Evolutionary conservation across 257 asterid species (phyloP).

Genomic region (Primulina eburnea): DNA sequence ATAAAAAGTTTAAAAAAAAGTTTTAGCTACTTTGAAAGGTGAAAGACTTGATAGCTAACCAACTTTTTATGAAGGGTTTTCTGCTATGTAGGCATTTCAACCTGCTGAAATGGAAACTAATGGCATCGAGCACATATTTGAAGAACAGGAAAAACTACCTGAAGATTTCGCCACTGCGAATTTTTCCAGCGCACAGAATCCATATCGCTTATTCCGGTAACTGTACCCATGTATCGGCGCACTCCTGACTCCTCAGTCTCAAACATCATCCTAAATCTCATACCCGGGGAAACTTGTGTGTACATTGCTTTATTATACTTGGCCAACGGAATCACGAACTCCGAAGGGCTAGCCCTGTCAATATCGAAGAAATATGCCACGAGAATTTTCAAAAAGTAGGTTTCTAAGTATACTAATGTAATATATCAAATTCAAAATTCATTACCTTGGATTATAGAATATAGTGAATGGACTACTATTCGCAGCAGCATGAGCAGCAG

Average conservation of each 20-base stretch:
- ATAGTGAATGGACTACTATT: slow-evolving; percentile 87
- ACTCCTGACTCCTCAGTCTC: slow-evolving; percentile 96
- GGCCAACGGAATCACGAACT: slow-evolving; percentile 91
- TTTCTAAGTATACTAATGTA: not conserved
- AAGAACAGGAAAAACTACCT: slow-evolving; percentile 40
- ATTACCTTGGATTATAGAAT: slow-evolving; percentile 88
- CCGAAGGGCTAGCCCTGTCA: slow-evolving; percentile 91
- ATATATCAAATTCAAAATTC: not conserved
- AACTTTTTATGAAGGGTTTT: too few relatives aligned
- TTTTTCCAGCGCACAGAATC: slow-evolving; percentile 84
- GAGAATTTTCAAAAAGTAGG: not conserved
- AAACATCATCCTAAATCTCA: slow-evolving; percentile 98
- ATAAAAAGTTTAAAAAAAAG: too few relatives aligned
- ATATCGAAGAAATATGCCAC: not conserved
- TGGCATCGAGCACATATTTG: not conserved
- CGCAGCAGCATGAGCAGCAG: slow-evolving; percentile 99
- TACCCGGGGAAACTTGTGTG: slow-evolving; percentile 79
- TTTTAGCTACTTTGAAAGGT: too few relatives aligned
- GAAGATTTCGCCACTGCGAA: slow-evolving; percentile 98
- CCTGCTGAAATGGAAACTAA: slow-evolving; percentile 10
- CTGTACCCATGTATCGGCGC: slow-evolving; percentile 94
- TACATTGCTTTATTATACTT: slow-evolving; percentile 88
- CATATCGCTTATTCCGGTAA: slow-evolving; percentile 71
- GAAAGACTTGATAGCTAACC: too few relatives aligned
- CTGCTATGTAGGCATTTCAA: too few relatives aligned